Base-by-base conservation (phyloP, 2,329 filamentous ascomycete genomes). In the Lecanosticta acicola region DNA sequence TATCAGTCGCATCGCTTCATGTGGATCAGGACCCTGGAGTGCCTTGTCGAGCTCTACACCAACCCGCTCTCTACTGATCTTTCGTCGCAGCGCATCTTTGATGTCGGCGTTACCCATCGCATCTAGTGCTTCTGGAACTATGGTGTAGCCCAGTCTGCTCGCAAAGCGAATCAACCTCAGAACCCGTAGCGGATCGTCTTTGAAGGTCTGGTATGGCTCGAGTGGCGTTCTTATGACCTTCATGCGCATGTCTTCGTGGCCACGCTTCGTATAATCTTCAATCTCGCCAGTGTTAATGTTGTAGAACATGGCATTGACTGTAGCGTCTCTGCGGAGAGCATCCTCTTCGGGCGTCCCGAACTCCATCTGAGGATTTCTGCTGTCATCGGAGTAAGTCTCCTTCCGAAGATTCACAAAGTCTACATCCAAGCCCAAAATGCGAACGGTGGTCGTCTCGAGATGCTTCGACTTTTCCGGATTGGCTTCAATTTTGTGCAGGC, bases 391-490 rank as follows among this genome's bases (percentile, higher is more conserved):
- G 59, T 97, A 97, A 0, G 84, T 90, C 69, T 97, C 93, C 63
- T 89, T 94, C 37, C 91, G 79, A 38, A 97, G 72, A 64, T 97
- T 98, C 58, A 98, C 93, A 61, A 98, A 83, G 64, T 98, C 91
- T 39, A 96, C 78, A 61, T 97, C 91, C 39, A 94, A 76, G 1
- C 85, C 88, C 60, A 95, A 83, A 47, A 97, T 81, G 54, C 77
- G 85, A 18, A 86, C 88, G 8, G 88, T 94, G 39, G 88, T 86
- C 0, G 91, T 97, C 68, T 94, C 91, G 11, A 97, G 78, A 63
- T 97, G 87, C 69, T 97, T 97, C 16, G 89, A 95, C 70, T 95
- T 96, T 60, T 96, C 89, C 0, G 90, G 91, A 64, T 97, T 97
- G 46, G 84, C 84, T 42, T 85, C 84, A 56, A 96, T 91, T 66